Evolutionary conservation across 306 rosid genomes (phyloP), one percentile per base, ranked within the genome.

Genomic region (Casuarina cunninghamiana): DNA sequence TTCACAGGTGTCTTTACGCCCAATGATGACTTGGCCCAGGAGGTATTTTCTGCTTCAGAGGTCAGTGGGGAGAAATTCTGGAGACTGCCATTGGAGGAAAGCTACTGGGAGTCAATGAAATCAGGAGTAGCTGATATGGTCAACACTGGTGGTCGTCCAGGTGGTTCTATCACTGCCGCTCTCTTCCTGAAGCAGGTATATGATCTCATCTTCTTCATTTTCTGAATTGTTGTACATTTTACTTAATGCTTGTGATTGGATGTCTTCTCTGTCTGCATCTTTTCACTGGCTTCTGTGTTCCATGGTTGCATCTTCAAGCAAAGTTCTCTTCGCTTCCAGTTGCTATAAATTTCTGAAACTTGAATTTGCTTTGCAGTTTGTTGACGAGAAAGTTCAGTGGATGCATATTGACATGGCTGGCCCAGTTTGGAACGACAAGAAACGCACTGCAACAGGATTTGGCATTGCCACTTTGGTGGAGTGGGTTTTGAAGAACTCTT

Each of bases 41-140:
- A 96, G 87, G 87, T 96, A 53, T 35, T 88, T 50, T 89, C 87
- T 62, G 98, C 99, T 82, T 85, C 99, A 35, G 94, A 93, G 60
- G 72, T 71, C 75, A 89, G 96, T 82, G 98, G 98, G 57, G 99
- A 96, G 81, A 96, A 96, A 88, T 74, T 93, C 19, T 96, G 99
- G 99, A 90, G 98, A 80, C 69, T 96, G 96, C 99, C 99, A 6
- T 6, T 96, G 83, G 99, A 96, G 83, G 98, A 93, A 68, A 96
- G 99, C 82, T 96, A 96, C 77, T 96, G 99, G 99, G 99, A 96
- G 61, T 76, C 91, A 10, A 93, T 93, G 98, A 96, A 96, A 87
- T 96, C 99, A 17, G 96, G 94, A 75, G 89, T 91, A 38, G 99
- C 99, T 46, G 99, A 96, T 84, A 96, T 93, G 99, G 83, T 96